Conservation (phyloP, 73 alveolate species). For the Uronychia binucleata region DNA sequence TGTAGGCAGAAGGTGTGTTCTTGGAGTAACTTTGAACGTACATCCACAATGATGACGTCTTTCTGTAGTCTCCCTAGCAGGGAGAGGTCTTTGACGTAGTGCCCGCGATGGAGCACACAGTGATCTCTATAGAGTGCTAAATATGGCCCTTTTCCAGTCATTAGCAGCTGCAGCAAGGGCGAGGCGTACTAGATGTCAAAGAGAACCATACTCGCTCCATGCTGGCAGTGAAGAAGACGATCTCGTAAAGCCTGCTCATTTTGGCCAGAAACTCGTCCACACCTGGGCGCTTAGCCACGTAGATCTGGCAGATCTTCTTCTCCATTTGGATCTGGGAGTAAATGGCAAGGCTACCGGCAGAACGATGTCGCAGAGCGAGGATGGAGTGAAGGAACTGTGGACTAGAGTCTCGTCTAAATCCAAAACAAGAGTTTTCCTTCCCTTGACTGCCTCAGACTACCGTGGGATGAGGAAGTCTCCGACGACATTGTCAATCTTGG, state of each 20-base stretch:
- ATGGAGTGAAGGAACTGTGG: constrained; percentile 61
- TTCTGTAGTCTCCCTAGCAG: constrained; percentile 76
- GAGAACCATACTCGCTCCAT: not conserved
- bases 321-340: not conserved
- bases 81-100: constrained; percentile 79
- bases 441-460: not conserved
- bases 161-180: not conserved
- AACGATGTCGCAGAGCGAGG: constrained; percentile 26
- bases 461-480: constrained; percentile 1
- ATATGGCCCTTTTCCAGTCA: not conserved
- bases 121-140: constrained; percentile 36
- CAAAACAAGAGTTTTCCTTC: constrained; percentile 61
- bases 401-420: constrained; percentile 84
- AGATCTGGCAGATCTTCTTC: constrained; percentile 7
- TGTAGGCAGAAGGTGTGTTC: constrained; percentile 68
- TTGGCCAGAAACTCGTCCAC: constrained; percentile 12
- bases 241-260: constrained; percentile 23
- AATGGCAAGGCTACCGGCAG: constrained; percentile 26
- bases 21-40: too few relatives aligned
- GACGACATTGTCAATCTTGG: too few relatives aligned
- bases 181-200: not conserved
- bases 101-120: constrained; percentile 26
- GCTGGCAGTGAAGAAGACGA: constrained; percentile 15
- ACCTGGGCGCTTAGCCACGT: constrained; percentile 18
- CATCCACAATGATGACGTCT: constrained; percentile 74